phyloP scores from a whole-genome alignment of 805 yeast genomes.

The Saccharomycopsis sp. region DNA sequence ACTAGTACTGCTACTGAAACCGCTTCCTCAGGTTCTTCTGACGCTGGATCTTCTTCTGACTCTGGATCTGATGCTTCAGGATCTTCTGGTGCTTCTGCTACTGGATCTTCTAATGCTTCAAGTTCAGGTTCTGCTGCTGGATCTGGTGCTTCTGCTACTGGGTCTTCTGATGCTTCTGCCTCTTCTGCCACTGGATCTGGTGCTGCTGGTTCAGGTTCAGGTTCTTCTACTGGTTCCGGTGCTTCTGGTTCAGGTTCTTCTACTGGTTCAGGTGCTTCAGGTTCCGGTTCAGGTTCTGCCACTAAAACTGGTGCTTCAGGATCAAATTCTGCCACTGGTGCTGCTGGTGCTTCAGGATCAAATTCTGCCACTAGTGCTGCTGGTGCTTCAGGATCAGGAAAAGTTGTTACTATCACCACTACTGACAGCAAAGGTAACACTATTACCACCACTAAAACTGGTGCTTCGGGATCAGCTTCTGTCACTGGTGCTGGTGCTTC shows the following conservation, averaged over 20 bases:
- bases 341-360: conserved; percentile 14
- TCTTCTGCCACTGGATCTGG: conserved; percentile 1
- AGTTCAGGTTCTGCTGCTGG: conserved; percentile 13
- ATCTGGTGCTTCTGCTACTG: conserved; percentile 23
- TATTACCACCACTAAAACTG: conserved; percentile 11
- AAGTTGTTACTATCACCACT: conserved; percentile 3
- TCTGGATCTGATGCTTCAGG: conserved; percentile 3
- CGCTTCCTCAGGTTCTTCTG: conserved; percentile 18
- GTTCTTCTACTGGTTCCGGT: conserved; percentile 21
- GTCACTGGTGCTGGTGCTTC: conserved; percentile 5
- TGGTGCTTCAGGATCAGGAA: conserved; percentile 17
- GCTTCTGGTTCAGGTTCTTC: conserved; percentile 23
- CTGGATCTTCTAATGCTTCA: conserved; percentile 4
- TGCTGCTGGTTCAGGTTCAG: conserved; percentile 11
- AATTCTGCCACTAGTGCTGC: conserved; percentile 18
- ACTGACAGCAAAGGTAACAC: conserved; percentile 13
- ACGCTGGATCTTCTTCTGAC: conserved; percentile 20
- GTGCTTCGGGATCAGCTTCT: conserved; percentile 6
- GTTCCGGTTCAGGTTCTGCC: conserved; percentile 22
- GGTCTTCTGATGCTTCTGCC: conserved; percentile 10
- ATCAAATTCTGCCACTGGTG: conserved; percentile 23
- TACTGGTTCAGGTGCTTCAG: conserved; percentile 19
- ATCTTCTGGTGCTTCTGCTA: conserved; percentile 4
- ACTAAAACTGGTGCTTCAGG: conserved; percentile 19
- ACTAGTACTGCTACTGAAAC: conserved; percentile 20